These are phyloP conservation scores for Moniliophthora roreri DNA, from an alignment of 1,284 basidiomycete species.

Conservation along the genomic window DNA sequence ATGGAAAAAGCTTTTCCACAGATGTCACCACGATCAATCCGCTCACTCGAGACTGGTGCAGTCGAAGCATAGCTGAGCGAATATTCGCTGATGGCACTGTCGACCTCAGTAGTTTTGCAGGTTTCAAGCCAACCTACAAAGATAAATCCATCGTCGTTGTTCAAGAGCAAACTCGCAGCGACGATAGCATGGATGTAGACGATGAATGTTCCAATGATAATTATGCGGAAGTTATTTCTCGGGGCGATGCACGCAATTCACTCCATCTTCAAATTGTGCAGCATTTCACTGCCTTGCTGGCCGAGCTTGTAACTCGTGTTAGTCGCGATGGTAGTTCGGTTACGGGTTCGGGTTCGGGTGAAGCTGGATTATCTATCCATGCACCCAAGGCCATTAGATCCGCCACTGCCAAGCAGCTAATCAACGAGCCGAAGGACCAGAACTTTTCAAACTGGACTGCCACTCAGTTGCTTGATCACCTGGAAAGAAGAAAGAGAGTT, in stretches of 20 bases:
- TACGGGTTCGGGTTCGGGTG: conserved; percentile 34
- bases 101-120: not conserved
- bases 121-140: conserved; percentile 24
- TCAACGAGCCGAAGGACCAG: conserved; percentile 50
- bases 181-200: conserved; percentile 63
- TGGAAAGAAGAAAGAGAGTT: conserved; percentile 39
- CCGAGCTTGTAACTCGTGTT: conserved; percentile 54
- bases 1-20: not conserved
- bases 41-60: not conserved
- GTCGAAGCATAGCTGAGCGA: not conserved
- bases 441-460: conserved; percentile 51
- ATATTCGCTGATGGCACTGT: not conserved
- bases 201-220: conserved; percentile 36
- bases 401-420: conserved; percentile 34
- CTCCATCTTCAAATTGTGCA: conserved; percentile 69
- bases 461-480: conserved; percentile 54
- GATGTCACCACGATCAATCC: not conserved
- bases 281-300: conserved; percentile 62
- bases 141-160: conserved; percentile 17
- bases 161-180: conserved; percentile 31
- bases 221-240: conserved; percentile 16
- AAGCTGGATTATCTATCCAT: conserved; percentile 45
- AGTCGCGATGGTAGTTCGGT: conserved; percentile 44
- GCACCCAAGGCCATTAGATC: conserved; percentile 38
- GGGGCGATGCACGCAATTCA: conserved; percentile 53